Evolutionary conservation across 2,329 filamentous ascomycete genomes (phyloP).

Genomic region (Aspergillus unguis): DNA sequence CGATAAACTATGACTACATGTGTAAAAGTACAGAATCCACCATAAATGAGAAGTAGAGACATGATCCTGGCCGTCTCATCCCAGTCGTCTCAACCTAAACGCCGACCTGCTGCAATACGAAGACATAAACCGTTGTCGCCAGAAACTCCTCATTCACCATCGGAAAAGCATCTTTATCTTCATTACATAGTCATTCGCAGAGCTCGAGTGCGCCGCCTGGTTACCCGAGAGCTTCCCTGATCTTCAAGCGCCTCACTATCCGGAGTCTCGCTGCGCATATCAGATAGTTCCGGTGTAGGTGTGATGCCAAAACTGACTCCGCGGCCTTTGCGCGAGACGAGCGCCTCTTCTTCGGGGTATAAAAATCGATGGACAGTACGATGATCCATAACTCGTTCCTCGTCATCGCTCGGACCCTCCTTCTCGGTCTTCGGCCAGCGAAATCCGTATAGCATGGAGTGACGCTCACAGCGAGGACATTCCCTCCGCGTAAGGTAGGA

Average conservation of each 20-base stretch:
- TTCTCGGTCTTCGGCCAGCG: slow-evolving; percentile 93
- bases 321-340: slow-evolving; percentile 35
- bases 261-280: slow-evolving; percentile 38
- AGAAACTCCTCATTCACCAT: slow-evolving; percentile 11
- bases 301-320: slow-evolving; percentile 37
- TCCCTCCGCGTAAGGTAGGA: slow-evolving; percentile 81
- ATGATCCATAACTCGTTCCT: slow-evolving; percentile 72
- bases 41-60: background rate
- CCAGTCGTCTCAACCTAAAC: slow-evolving; percentile 4
- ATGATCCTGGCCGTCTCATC: background rate
- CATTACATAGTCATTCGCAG: slow-evolving; percentile 37
- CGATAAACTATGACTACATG: background rate
- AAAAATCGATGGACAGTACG: slow-evolving; percentile 84
- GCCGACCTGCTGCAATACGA: slow-evolving; percentile 5
- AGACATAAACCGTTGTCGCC: background rate
- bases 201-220: slow-evolving; percentile 30
- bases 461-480: slow-evolving; percentile 89
- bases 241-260: slow-evolving; percentile 35
- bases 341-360: slow-evolving; percentile 63
- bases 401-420: slow-evolving; percentile 68
- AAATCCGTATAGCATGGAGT: slow-evolving; percentile 93
- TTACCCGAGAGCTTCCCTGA: slow-evolving; percentile 35
- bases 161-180: slow-evolving; percentile 8
- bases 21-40: slow-evolving; percentile 4
- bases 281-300: slow-evolving; percentile 38